Base-by-base conservation (phyloP, 2,329 filamentous ascomycete species). In the Talaromyces sp. region DNA sequence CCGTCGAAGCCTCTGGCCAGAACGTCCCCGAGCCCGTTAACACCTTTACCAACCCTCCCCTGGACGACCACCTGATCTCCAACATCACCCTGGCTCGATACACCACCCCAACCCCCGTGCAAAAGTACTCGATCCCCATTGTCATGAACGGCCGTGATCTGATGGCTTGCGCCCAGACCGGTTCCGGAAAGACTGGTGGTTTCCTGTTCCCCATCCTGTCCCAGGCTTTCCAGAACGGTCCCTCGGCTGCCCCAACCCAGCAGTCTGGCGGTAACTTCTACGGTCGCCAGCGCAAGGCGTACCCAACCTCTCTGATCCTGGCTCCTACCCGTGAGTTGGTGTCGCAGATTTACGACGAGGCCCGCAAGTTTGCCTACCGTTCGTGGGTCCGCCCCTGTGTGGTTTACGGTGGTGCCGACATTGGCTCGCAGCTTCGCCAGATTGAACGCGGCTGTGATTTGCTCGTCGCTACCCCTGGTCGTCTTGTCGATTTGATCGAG, bases 161-260 rank as follows among this genome's bases (percentile, higher is more conserved):
- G 75, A 99, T 99, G 95, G 95, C 95, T 78, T 99, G 95, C 84
- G 95, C 95, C 71, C 95, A 99, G 85, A 99, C 95, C 69, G 95
- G 93, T 88, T 99, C 95, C 73, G 95, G 95, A 84, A 99, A 99
- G 86, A 99, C 95, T 76, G 95, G 95, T 83, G 95, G 95, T 84
- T 99, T 99, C 86, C 83, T 99, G 66, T 99, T 99, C 84, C 95
- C 95, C 62, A 98, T 99, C 67, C 86, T 99, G 56, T 97, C 95
- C n/a, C 93, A 99, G 80, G 91, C 93, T 58, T 98, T 93, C 84
- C 84, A 91, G 73, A 91, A 87, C 70, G 95, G 95, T 35, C 95
- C 95, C 53, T 93, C 89, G 61, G 69, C 85, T 60, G 75, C 84
- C 58, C 89, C 91, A 54, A 81, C 83, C 63, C 78, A 81, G 65